Percentiles rank a stretch among this genome's conserved stretches.
Evolutionary conservation across 2,329 filamentous ascomycete species (phyloP).

Genomic region (Colletotrichum higginsianum): DNA sequence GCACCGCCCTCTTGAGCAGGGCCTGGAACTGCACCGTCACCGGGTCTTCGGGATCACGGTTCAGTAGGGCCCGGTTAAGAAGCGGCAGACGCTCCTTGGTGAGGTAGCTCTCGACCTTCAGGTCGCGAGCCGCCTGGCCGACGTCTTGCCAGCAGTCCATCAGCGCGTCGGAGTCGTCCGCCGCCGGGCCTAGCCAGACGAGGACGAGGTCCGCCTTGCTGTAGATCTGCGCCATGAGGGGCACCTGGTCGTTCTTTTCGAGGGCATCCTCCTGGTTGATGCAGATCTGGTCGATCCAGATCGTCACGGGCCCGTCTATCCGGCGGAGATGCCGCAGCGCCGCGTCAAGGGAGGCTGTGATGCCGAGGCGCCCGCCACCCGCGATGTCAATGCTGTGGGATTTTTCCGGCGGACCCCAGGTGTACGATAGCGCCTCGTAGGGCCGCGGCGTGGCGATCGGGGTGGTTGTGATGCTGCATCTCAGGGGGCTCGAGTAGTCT

Average conservation of each 20-base stretch:
- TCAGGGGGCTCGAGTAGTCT: constrained; percentile 17
- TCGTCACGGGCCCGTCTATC: constrained; percentile 26
- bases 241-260: constrained; percentile 56
- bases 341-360: constrained; percentile 40
- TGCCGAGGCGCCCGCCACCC: constrained; percentile 9
- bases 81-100: constrained; percentile 23
- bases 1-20: constrained; percentile 4
- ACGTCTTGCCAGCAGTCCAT: constrained; percentile 43
- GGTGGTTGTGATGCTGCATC: constrained; percentile 27
- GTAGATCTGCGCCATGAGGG: constrained; percentile 56
- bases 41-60: constrained; percentile 17
- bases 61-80: constrained; percentile 8
- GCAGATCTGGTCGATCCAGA: constrained; percentile 60
- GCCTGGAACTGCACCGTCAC: constrained; percentile 45
- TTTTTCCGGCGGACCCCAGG: constrained; percentile 43
- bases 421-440: constrained; percentile 48
- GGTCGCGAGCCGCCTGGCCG: constrained; percentile 48
- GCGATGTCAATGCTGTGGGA: constrained; percentile 26
- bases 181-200: constrained; percentile 53
- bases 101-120: constrained; percentile 40
- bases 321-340: constrained; percentile 33
- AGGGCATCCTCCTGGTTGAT: constrained; percentile 56
- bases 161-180: constrained; percentile 34
- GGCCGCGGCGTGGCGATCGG: constrained; percentile 35
- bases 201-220: constrained; percentile 51